Evolutionary conservation across 2,329 filamentous ascomycete genomes (phyloP), one percentile per base, ranked within the genome.

Genomic region (Alternaria solani): DNA sequence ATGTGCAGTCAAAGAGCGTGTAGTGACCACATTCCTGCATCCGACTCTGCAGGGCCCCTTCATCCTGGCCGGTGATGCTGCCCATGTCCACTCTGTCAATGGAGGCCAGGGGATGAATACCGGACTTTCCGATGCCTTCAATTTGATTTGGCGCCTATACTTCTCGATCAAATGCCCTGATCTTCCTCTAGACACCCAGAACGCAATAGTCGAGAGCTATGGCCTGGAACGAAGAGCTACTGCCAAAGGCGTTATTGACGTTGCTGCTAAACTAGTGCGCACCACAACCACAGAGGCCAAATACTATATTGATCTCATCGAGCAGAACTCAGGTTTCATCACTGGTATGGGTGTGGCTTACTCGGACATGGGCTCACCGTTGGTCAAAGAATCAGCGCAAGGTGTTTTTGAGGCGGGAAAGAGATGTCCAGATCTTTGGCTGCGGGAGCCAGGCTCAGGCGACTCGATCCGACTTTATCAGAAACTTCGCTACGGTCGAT

Each of bases 301-400:
- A 63, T 72, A 80, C 36, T 84, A 84, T 47, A 82, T 84, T 3
- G 76, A 77, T 26, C 81, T 82, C 0, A 82, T 84, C 42, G 77
- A 84, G 61, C 79, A 76, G 57, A 84, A 83, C 43, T 81, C 82
- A 0, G 82, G 78, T 1, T 84, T 82, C 60, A 84, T 84, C 46
- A 83, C 82, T 6, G 81, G 81, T 78, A 68, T 83, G 81, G 81
- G 81, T 5, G 79, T 83, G 2, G 72, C 78, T 7, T 83, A 83
- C 64, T 66, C 74, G 7, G 72, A 64, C 4, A 59, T 76, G 32
- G 70, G 62, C 18, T 81, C 80, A 7, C 73, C 76, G 16, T 66
- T 80, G 4, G 70, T 82, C 18, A 55, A 62, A 5, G 68, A 73
- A 14, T 79, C 78, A 2, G 63, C 72, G 47, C 63, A 64, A 14